A percentile compares a stretch with the other conserved stretches of the same genome.
phyloP scores from a whole-genome alignment of 2,329 filamentous ascomycete species.

The Xylariaceae sp. region DNA sequence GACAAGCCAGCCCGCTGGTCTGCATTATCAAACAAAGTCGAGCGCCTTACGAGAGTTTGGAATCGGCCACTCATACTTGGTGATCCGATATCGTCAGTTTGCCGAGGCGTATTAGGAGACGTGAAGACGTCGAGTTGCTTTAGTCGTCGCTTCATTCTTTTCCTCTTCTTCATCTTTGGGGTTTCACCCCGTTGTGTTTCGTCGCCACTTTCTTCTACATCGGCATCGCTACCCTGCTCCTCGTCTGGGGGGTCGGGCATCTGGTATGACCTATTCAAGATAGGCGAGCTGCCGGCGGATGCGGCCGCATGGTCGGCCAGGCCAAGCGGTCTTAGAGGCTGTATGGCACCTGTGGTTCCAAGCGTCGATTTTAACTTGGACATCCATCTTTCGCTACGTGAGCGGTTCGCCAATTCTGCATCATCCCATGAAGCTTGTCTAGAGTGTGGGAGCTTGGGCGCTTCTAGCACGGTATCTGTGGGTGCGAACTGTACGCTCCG shows the following conservation, averaged over 20 bases:
- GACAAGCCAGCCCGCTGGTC: slow-evolving; percentile 62
- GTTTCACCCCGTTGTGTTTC: slow-evolving; percentile 52
- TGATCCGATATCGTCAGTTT: slow-evolving; percentile 38
- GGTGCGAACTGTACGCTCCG: slow-evolving; percentile 74
- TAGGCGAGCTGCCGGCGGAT: slow-evolving; percentile 46
- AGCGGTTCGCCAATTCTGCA: slow-evolving; percentile 54
- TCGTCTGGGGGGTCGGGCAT: slow-evolving; percentile 43
- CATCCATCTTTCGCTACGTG: slow-evolving; percentile 63
- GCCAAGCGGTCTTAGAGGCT: slow-evolving; percentile 40
- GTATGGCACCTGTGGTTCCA: slow-evolving; percentile 48
- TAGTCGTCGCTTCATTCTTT: slow-evolving; percentile 53
- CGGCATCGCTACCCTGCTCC: slow-evolving; percentile 64
- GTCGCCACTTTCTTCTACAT: slow-evolving; percentile 81
- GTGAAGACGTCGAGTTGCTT: slow-evolving; percentile 53
- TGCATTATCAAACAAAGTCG: slow-evolving; percentile 58
- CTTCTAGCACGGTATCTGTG: slow-evolving; percentile 45
- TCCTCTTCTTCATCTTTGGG: slow-evolving; percentile 56
- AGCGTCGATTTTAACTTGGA: slow-evolving; percentile 68
- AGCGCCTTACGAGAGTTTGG: slow-evolving; percentile 55
- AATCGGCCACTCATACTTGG: slow-evolving; percentile 42
- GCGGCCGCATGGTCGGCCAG: slow-evolving; percentile 32
- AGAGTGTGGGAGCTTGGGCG: slow-evolving; percentile 44
- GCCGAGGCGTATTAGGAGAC: slow-evolving; percentile 59
- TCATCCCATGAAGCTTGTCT: slow-evolving; percentile 64
- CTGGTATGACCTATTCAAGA: slow-evolving; percentile 41